Percentiles rank a stretch among this genome's conserved stretches.
phyloP scores from a whole-genome alignment of 2,329 filamentous ascomycete species.

The Lasiodiplodia theobromae region DNA sequence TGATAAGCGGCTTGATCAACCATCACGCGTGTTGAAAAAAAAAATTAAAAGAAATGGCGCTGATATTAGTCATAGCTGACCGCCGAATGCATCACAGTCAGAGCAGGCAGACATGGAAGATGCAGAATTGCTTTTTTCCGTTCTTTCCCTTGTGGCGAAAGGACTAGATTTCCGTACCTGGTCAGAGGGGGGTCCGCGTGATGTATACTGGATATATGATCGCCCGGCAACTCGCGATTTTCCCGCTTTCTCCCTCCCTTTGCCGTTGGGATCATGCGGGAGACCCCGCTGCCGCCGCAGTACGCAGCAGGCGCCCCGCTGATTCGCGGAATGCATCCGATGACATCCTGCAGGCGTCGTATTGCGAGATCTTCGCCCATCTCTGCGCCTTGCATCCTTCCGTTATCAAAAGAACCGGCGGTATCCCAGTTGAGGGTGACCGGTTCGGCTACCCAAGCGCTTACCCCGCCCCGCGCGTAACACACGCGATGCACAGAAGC shows the following conservation, averaged over 20 bases:
- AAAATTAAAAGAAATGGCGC: not conserved
- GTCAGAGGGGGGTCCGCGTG: not conserved
- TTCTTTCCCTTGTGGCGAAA: not conserved
- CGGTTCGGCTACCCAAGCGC: constrained; percentile 2
- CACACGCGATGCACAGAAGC: not conserved
- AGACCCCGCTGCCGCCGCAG: not conserved
- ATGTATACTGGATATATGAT: not conserved
- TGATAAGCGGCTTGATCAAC: not conserved
- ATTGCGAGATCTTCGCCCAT: not conserved
- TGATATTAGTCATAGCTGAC: constrained; percentile 1
- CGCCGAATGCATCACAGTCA: not conserved
- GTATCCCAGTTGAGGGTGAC: constrained; percentile 11
- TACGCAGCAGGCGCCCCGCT: not conserved
- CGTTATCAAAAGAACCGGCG: not conserved
- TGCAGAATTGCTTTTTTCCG: too few species aligned
- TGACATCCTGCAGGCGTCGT: not conserved
- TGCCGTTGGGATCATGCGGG: constrained; percentile 13
- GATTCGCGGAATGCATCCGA: constrained; percentile 9
- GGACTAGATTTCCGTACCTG: not conserved
- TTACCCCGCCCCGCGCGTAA: not conserved
- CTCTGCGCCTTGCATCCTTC: not conserved
- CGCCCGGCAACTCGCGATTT: constrained; percentile 10
- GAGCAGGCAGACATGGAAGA: not conserved
- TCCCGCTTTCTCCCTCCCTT: not conserved
- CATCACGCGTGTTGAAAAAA: not conserved